Base-by-base conservation (phyloP, 2,329 filamentous ascomycete species). In the Fusarium sp. region DNA sequence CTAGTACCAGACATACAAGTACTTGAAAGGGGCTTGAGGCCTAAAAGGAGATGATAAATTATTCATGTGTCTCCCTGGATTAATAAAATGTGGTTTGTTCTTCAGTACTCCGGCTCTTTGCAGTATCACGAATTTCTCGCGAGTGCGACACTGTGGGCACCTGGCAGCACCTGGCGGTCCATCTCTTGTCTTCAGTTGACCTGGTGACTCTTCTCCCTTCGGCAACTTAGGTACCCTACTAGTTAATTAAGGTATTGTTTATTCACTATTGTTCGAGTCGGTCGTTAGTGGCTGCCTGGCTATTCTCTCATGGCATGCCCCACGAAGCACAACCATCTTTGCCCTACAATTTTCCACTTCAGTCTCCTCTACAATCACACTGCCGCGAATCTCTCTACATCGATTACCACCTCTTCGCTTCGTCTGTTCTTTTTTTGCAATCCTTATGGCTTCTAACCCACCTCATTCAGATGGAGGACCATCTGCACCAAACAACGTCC, bases 1-100 rank as follows among this genome's bases (percentile, higher is more conserved):
- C 68, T 70, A 74, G 59, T 50, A 49, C 47, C 44, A 67, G 68
- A 62, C 41, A 45, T 54, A 29, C 38, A 70, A 50, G 33, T 36
- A 45, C 44, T 56, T 44, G 35, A 50, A 46, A 47, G 54, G 59
- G 36, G 46, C n/a, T 36, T 38, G 38, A 29, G 27, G 41, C 38
- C 45, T 31, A 50, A 55, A 56, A 56, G 38, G 47, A 45, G 45
- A 46, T 56, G 36, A 59, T 42, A 46, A 44, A 38, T 42, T 38
- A 29, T 35, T 62, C 54, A 65, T 38, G 42, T 36, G 45, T 42
- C 36, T 22, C 42, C 27, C 33, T 20, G 35, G 15, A 18, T 58
- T 59, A 39, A 67, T 70, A 25, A 29, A 54, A 59, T 38, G 42
- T 35, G 25, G 20, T 46, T 50, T 52, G 14, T 38, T 12, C 31